Evolutionary conservation across 2,329 filamentous ascomycete genomes (phyloP).

Genomic region (Canariomyces notabilis): DNA sequence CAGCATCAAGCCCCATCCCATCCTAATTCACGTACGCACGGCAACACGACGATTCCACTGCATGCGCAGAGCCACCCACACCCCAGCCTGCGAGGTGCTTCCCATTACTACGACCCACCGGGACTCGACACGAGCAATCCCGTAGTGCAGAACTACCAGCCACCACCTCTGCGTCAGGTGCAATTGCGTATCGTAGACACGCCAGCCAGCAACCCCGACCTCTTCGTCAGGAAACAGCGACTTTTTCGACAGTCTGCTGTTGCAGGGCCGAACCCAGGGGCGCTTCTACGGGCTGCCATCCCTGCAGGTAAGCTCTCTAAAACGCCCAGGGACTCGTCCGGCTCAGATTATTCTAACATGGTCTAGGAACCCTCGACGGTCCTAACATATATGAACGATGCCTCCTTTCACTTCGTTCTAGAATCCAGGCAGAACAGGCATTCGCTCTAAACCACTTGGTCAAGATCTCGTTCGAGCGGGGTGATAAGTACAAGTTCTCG

Average conservation of each 20-base stretch:
- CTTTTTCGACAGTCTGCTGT: slow-evolving; percentile 34
- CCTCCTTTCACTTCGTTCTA: slow-evolving; percentile 75
- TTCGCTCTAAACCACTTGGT: slow-evolving; percentile 91
- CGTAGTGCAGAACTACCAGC: slow-evolving; percentile 65
- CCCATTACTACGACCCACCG: slow-evolving; percentile 47
- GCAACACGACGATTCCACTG: slow-evolving; percentile 21
- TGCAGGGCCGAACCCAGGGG: slow-evolving; percentile 47
- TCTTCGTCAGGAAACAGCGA: slow-evolving; percentile 58
- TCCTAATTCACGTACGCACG: slow-evolving; percentile 27
- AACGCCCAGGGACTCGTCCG: too few species aligned
- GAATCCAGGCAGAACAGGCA: slow-evolving; percentile 75
- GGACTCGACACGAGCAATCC: slow-evolving; percentile 54
- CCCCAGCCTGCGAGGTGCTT: slow-evolving; percentile 37
- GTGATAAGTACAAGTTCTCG: slow-evolving; percentile 93
- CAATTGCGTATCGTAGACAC: slow-evolving; percentile 70
- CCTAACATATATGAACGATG: slow-evolving; percentile 91
- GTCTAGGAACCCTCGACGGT: slow-evolving; percentile 48
- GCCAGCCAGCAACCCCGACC: slow-evolving; percentile 65
- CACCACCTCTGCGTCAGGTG: slow-evolving; percentile 52
- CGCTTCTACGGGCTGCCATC: slow-evolving; percentile 22
- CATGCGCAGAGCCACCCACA: slow-evolving; percentile 26
- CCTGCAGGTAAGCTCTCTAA: slow-evolving; percentile 17
- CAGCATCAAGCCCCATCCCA: slow-evolving; percentile 27
- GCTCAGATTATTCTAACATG: slow-evolving; percentile 22
- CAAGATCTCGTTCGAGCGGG: slow-evolving; percentile 90